These are phyloP conservation scores for Boletus barrowsii DNA, from an alignment of 768 basidiomycete species.

Conservation along the genomic window DNA sequence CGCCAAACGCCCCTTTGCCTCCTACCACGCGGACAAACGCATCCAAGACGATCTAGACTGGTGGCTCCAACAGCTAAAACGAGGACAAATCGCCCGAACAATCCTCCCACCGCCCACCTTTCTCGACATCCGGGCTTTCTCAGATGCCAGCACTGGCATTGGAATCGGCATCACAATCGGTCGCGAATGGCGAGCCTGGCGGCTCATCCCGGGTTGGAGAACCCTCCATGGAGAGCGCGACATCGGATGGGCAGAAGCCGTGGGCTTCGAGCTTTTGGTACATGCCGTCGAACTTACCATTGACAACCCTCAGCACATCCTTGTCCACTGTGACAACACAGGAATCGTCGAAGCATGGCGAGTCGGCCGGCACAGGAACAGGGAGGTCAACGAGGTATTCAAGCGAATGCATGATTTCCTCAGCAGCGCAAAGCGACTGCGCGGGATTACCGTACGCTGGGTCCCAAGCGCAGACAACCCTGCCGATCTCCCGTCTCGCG, in stretches of 20 bases:
- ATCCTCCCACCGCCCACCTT: not conserved
- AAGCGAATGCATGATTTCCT: not conserved
- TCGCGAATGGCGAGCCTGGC: not conserved
- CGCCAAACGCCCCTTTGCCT: slow-evolving; percentile 32
- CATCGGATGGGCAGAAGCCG: not conserved
- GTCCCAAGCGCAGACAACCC: not conserved
- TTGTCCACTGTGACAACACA: not conserved
- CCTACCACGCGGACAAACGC: slow-evolving; percentile 1
- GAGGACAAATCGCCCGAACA: not conserved
- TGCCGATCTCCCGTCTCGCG: not conserved
- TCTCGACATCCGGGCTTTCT: not conserved
- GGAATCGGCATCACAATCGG: not conserved
- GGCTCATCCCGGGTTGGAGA: not conserved
- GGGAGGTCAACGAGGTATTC: not conserved
- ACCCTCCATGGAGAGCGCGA: not conserved
- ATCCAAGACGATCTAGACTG: not conserved
- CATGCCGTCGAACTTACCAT: too few relatives aligned
- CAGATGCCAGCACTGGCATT: not conserved
- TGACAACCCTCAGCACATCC: not conserved
- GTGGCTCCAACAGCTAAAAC: not conserved
- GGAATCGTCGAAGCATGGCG: not conserved
- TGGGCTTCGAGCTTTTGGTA: not conserved
- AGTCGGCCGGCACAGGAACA: not conserved
- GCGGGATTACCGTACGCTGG: fast-evolving
- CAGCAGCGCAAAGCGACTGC: fast-evolving